phyloP scores from a whole-genome alignment of 2,329 filamentous ascomycete species.

The Drechslera avenae region DNA sequence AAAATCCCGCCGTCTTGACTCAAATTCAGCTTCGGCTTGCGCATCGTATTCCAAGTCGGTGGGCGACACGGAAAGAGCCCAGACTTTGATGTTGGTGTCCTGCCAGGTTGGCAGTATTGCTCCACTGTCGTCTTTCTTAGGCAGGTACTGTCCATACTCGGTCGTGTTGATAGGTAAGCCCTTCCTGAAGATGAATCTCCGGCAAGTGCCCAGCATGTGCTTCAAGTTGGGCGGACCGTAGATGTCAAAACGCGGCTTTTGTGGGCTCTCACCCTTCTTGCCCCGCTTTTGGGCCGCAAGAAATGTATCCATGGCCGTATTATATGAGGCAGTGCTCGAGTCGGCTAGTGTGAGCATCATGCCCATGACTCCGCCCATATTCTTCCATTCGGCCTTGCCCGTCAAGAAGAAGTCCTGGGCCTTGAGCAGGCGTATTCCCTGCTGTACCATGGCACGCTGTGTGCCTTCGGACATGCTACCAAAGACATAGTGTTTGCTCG shows the following conservation, averaged over 20 bases:
- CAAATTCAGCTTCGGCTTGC: conserved; percentile 26
- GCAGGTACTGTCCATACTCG: conserved; percentile 61
- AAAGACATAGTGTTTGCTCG: conserved; percentile 77
- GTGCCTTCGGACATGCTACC: conserved; percentile 83
- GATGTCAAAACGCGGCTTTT: conserved; percentile 55
- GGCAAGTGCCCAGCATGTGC: conserved; percentile 79
- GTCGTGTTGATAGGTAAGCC: conserved; percentile 73
- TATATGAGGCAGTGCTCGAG: conserved; percentile 55
- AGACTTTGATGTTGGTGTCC: conserved; percentile 80
- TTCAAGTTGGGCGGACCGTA: conserved; percentile 82
- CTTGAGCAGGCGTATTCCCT: conserved; percentile 67
- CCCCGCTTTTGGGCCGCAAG: conserved; percentile 27
- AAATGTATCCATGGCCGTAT: conserved; percentile 50
- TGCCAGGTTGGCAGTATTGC: conserved; percentile 67
- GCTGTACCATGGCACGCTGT: conserved; percentile 75
- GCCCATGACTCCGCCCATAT: conserved; percentile 80
- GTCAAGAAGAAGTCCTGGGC: conserved; percentile 82
- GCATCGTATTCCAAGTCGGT: conserved; percentile 6
- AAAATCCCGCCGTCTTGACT: conserved; percentile 27
- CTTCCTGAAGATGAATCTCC: conserved; percentile 85
- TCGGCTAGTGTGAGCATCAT: conserved; percentile 85
- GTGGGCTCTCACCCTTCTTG: conserved; percentile 22
- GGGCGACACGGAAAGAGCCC: conserved; percentile 71
- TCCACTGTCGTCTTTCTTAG: conserved; percentile 36
- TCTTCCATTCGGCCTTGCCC: conserved; percentile 75